phyloP scores from a whole-genome alignment of 768 basidiomycete genomes.

The Suillus subaureus region DNA sequence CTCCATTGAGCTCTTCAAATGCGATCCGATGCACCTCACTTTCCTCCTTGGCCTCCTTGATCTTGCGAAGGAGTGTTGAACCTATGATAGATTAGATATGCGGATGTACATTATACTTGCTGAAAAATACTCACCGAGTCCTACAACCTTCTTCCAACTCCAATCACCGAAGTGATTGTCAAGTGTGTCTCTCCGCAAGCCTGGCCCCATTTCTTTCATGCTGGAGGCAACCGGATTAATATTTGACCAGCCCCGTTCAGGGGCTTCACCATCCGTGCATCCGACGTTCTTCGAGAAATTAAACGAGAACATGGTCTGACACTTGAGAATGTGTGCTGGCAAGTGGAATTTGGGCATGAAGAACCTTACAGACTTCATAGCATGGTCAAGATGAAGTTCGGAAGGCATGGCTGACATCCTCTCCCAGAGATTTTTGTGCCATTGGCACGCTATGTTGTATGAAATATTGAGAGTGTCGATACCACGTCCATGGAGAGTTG shows the following conservation, averaged over 20 bases:
- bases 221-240: constrained; percentile 33
- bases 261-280: constrained; percentile 36
- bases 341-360: constrained; percentile 40
- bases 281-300: constrained; percentile 29
- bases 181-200: constrained; percentile 33
- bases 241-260: constrained; percentile 38
- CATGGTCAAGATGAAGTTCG: background rate
- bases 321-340: constrained; percentile 30
- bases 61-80: constrained; percentile 3
- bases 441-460: constrained; percentile 29
- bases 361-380: constrained; percentile 6
- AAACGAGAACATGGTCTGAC: constrained; percentile 31
- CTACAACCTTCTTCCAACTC: constrained; percentile 35
- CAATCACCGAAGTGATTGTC: constrained; percentile 37
- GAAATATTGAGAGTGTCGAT: too few species aligned
- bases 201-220: constrained; percentile 37
- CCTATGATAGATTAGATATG: background rate
- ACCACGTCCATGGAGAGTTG: background rate
- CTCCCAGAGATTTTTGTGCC: constrained; percentile 12
- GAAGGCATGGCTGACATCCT: background rate
- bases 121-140: constrained; percentile 21
- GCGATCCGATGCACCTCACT: background rate
- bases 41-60: constrained; percentile 1
- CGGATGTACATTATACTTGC: background rate
- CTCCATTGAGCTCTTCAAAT: background rate